Evolutionary conservation across 495 filamentous ascomycete species (phyloP).

Genomic region (Ascodesmis nigricans): DNA sequence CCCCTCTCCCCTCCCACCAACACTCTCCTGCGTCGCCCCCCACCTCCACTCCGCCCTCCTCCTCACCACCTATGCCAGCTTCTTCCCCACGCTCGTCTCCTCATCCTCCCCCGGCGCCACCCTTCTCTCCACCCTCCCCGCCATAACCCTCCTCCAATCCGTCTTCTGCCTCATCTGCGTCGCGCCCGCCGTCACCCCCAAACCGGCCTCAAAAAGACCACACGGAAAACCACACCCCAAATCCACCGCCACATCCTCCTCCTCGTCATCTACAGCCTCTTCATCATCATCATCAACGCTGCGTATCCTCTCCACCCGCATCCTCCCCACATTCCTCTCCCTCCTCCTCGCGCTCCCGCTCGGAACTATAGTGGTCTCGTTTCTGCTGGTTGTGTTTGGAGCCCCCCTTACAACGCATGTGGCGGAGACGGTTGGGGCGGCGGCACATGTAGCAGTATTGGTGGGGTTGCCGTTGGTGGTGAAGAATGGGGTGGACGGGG

Average conservation of each 20-base stretch:
- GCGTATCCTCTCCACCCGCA: slow-evolving; percentile 6
- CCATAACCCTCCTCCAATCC: slow-evolving; percentile 41
- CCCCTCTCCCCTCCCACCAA: slow-evolving; percentile 26
- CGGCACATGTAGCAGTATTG: slow-evolving; percentile 59
- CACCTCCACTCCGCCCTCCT: slow-evolving; percentile 46
- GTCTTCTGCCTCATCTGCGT: slow-evolving; percentile 45
- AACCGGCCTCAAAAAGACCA: too few relatives aligned
- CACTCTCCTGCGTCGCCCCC: too few relatives aligned
- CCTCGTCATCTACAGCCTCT: background rate
- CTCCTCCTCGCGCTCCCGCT: slow-evolving; percentile 25
- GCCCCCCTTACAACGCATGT: slow-evolving; percentile 73
- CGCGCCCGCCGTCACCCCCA: too few relatives aligned
- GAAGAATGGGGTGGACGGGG: slow-evolving; percentile 52
- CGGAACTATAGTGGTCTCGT: slow-evolving; percentile 32
- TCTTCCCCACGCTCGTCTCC: slow-evolving; percentile 35
- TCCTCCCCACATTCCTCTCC: slow-evolving; percentile 44
- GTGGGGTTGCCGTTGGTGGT: slow-evolving; percentile 56
- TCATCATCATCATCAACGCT: background rate
- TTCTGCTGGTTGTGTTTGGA: slow-evolving; percentile 66
- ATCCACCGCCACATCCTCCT: too few relatives aligned
- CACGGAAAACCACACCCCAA: too few relatives aligned
- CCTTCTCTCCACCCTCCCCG: slow-evolving; percentile 38
- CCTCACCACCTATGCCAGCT: slow-evolving; percentile 29
- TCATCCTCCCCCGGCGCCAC: slow-evolving; percentile 49
- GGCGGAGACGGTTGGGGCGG: slow-evolving; percentile 52